Evolutionary conservation across 73 alveolate species (phyloP), one percentile per base, ranked within the genome.

Genomic region (Paramecium biaurelia): DNA sequence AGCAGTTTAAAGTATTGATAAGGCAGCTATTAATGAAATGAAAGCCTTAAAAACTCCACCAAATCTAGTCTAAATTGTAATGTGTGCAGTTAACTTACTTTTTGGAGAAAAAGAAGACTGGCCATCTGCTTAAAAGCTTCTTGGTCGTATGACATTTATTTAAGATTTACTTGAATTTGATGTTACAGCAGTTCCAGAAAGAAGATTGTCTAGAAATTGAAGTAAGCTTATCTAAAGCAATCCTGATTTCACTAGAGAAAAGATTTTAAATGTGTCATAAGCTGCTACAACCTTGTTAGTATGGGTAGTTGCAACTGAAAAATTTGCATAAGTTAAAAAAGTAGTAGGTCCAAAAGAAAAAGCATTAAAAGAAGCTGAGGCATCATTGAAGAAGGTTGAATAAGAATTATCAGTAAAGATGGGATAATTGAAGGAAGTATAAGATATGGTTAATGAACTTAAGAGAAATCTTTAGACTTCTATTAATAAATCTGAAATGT

Each of bases 41-140:
- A 97, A 99, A 92, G 93, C 99, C 76, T 97, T 96, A 92, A 97
- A 98, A 38, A 95, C 97, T 85, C 99, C 99, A 24, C 99, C 99
- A 37, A 98, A 97, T 45, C 96, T 96, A 89, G 97, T 98, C 42
- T 97, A 95, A 85, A 93, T 96, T 38, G 99, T 99, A 41, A 97
- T 99, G 92, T 85, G 96, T 47, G 99, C 99, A 63, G 98, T 97
- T 82, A 97, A 99, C 68, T 85, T 99, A 47, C 97, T 96, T 53
- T 95, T 96, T 87, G 94, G 93, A 70, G 98, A 96, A 85, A 95
- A 95, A 86, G 98, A 98, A 94, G 96, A 94, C 59, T 92, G 99
- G 92, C 99, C 95, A 57, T 94, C 94, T 2, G 99, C 98, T n/a
- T 96, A 96, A 89, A 97, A 96, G 74, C 93, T 96, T 63, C 94